Conservation (phyloP, 1,139 yeast species). For the Geotrichum candidum region DNA sequence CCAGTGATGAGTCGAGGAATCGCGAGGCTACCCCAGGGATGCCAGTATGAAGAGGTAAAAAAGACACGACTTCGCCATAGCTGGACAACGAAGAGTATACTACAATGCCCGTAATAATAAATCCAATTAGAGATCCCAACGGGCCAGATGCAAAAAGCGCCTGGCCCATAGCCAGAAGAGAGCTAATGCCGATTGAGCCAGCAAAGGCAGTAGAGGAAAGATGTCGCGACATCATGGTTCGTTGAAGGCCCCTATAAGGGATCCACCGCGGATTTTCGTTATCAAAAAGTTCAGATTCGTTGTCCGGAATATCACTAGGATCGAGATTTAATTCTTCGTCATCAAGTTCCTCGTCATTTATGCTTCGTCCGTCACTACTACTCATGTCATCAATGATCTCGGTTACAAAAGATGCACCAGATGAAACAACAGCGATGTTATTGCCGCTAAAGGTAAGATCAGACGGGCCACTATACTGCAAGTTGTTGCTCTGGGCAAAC, state of each 20-base stretch:
- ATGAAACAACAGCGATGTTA: constrained; percentile 1
- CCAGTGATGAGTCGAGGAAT: constrained; percentile 80
- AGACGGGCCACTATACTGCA: constrained; percentile 10
- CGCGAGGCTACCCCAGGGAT: constrained; percentile 54
- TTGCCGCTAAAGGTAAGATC: neutral
- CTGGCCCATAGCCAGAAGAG: constrained; percentile 70
- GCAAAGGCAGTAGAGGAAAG: constrained; percentile 78
- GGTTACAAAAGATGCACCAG: constrained; percentile 13
- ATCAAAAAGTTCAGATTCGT: constrained; percentile 8
- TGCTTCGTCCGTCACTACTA: constrained; percentile 7
- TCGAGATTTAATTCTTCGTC: constrained; percentile 1
- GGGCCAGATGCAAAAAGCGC: constrained; percentile 79
- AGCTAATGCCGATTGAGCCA: constrained; percentile 80
- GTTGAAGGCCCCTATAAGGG: constrained; percentile 29
- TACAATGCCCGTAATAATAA: constrained; percentile 56
- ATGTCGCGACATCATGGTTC: constrained; percentile 63
- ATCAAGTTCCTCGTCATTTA: constrained; percentile 1
- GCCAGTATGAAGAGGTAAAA: constrained; percentile 77
- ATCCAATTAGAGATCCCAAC: constrained; percentile 70
- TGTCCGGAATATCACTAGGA: constrained; percentile 9
- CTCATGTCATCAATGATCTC: constrained; percentile 18
- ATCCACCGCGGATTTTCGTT: constrained; percentile 11
- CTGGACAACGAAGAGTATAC: constrained; percentile 67
- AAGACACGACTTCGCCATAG: constrained; percentile 81
- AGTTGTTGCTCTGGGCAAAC: constrained; percentile 24